Conservation (phyloP, 2,329 filamentous ascomycete genomes). For the Arthrobotrys sinensis region DNA sequence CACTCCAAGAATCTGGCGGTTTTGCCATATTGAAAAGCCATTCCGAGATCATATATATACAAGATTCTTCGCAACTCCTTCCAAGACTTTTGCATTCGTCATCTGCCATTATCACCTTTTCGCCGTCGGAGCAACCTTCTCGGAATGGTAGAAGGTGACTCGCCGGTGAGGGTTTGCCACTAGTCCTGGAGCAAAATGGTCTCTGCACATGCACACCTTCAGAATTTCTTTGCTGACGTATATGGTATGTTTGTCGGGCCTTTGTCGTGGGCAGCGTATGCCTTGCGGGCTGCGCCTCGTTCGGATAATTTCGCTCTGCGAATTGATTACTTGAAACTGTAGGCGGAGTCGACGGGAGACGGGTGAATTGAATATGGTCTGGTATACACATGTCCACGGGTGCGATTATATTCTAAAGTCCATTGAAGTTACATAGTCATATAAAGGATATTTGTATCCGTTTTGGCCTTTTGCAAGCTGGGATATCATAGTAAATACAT, state of each 20-base stretch:
- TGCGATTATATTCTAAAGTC: slow-evolving; percentile 9
- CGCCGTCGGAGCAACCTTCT: slow-evolving; percentile 2
- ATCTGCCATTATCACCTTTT: slow-evolving; percentile 55
- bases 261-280: slow-evolving; percentile 8
- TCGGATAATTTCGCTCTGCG: slow-evolving; percentile 22
- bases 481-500: slow-evolving; percentile 27
- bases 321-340: slow-evolving; percentile 6
- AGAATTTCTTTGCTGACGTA: slow-evolving; percentile 34
- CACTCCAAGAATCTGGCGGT: not conserved
- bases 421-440: not conserved
- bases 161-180: slow-evolving; percentile 30
- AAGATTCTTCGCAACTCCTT: not conserved
- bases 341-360: slow-evolving; percentile 35
- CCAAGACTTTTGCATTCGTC: slow-evolving; percentile 41
- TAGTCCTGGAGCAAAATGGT: too few species aligned
- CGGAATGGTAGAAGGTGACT: slow-evolving; percentile 20
- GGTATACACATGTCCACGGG: not conserved
- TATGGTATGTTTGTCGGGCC: slow-evolving; percentile 40
- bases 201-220: slow-evolving; percentile 23
- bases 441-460: not conserved
- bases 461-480: slow-evolving; percentile 3
- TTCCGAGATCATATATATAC: slow-evolving; percentile 10
- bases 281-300: slow-evolving; percentile 41
- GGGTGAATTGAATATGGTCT: not conserved
- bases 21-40: not conserved